These are phyloP conservation scores for Conringia planisiliqua DNA, from an alignment of 345 rosid species.

Conservation along the genomic window DNA sequence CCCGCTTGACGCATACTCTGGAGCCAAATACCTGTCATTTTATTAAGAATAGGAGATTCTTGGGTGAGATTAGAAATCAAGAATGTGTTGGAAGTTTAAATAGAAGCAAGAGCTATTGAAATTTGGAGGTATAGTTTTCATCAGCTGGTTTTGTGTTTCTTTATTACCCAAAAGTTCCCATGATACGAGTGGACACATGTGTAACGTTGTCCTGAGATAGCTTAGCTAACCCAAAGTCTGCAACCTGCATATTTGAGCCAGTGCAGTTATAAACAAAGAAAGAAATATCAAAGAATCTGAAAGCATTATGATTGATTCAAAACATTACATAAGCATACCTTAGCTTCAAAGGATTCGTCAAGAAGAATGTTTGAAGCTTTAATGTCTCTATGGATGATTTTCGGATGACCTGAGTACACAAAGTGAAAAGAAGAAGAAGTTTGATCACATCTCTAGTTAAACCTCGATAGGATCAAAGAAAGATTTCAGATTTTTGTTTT, in stretches of 20 bases:
- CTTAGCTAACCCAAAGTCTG: conserved; percentile 95
- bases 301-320: background rate
- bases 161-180: conserved; percentile 98
- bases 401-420: conserved; percentile 65
- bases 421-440: background rate
- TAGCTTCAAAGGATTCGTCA: conserved; percentile 68
- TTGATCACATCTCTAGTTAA: background rate
- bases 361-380: conserved; percentile 82
- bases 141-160: background rate
- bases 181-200: conserved; percentile 92
- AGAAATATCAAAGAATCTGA: background rate
- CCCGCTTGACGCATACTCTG: conserved; percentile 93
- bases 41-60: background rate
- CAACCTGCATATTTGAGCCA: conserved; percentile 50
- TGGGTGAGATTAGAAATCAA: background rate
- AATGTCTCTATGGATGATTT: conserved; percentile 89
- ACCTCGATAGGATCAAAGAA: background rate
- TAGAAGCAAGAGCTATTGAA: background rate
- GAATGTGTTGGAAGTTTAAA: background rate
- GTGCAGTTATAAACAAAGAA: background rate
- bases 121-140: background rate
- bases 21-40: conserved; percentile 70
- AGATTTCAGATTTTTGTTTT: background rate
- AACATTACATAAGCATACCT: conserved; percentile 41
- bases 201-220: conserved; percentile 68